Conservation (phyloP, 2,329 filamentous ascomycete genomes). For the Fusarium nanum region DNA sequence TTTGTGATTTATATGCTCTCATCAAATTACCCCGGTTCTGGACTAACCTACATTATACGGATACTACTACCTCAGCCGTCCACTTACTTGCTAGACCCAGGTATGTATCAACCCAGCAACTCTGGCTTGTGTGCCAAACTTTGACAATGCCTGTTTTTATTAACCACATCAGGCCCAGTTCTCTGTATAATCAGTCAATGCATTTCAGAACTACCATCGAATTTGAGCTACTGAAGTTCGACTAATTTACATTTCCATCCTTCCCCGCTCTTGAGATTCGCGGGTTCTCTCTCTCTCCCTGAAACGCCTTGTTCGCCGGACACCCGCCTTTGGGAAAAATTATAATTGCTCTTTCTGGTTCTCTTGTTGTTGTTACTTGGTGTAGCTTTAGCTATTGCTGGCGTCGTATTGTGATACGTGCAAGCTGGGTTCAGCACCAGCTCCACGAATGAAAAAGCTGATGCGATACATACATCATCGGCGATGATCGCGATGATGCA, state of each 20-base stretch:
- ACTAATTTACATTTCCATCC: conserved; percentile 13
- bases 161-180: conserved; percentile 18
- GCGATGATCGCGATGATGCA: conserved; percentile 35
- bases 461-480: conserved; percentile 21
- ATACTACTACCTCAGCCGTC: neutral
- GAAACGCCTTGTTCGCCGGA: conserved; percentile 43
- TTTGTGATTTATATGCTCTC: conserved; percentile 20
- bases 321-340: conserved; percentile 9
- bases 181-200: conserved; percentile 2
- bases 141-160: conserved; percentile 19
- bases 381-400: conserved; percentile 3
- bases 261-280: conserved; percentile 10
- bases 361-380: conserved; percentile 1
- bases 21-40: conserved; percentile 5
- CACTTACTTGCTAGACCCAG: neutral
- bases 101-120: neutral
- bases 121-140: conserved; percentile 2
- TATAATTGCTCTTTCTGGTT: neutral
- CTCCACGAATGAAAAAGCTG: conserved; percentile 7
- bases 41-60: neutral
- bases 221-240: conserved; percentile 13
- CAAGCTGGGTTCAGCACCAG: neutral
- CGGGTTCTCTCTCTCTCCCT: conserved; percentile 14
- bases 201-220: conserved; percentile 3
- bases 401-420: neutral